A percentile compares a stretch with the other conserved stretches of the same genome.
Conservation (phyloP, 2,329 filamentous ascomycete genomes). For the Neophaeococcomyces aloes region DNA sequence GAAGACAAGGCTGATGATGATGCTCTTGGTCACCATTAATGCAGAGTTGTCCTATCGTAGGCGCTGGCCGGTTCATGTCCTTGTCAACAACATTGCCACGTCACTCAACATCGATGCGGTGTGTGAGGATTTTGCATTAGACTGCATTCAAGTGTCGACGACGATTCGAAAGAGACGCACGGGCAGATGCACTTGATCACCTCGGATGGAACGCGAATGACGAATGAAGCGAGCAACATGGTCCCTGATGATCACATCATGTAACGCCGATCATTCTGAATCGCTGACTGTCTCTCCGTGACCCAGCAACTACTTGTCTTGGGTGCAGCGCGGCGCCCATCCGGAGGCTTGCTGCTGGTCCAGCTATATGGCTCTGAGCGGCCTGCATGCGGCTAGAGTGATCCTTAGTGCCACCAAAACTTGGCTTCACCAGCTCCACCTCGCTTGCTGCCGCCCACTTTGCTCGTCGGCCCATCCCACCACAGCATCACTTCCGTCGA, state of each 20-base stretch:
- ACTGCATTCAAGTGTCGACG: neutral
- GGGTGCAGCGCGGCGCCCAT: slow-evolving; percentile 5
- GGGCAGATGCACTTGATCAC: slow-evolving; percentile 1
- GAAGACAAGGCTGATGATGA: neutral
- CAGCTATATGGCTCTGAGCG: slow-evolving; percentile 1
- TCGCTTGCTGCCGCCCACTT: neutral
- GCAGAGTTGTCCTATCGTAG: neutral
- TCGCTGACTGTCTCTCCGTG: neutral
- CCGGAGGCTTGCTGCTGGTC: neutral
- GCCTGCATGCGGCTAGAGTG: slow-evolving; percentile 3
- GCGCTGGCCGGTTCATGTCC: neutral
- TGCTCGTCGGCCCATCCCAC: neutral
- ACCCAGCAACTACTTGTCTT: neutral
- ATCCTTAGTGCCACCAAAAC: neutral
- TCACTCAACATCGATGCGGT: slow-evolving; percentile 8
- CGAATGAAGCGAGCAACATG: slow-evolving; percentile 6
- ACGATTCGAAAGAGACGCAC: slow-evolving; percentile 7
- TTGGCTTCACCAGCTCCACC: slow-evolving; percentile 3
- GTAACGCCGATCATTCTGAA: slow-evolving; percentile 2
- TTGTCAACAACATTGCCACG: slow-evolving; percentile 4
- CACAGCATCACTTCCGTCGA: slow-evolving; percentile 2
- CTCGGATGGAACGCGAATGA: neutral
- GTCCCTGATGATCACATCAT: slow-evolving; percentile 8
- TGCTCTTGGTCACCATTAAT: neutral
- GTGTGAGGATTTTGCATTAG: slow-evolving; percentile 5